Percentiles rank a stretch among this genome's conserved stretches.
Evolutionary conservation across 1,139 yeast species (phyloP).

Genomic region (Saccharomyces uvarum): DNA sequence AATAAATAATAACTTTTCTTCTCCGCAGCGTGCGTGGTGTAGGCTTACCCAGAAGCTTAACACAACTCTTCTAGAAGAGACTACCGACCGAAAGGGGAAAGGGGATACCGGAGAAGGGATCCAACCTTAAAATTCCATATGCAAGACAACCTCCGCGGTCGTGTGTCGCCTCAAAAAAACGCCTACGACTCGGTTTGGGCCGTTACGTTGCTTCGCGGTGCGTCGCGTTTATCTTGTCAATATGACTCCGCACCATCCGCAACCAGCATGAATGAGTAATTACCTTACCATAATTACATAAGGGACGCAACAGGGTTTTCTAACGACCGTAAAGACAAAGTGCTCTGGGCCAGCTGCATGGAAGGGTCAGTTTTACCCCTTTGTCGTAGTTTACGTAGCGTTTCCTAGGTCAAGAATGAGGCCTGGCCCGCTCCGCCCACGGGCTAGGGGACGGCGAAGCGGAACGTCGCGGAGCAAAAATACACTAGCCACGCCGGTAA

Average conservation of each 20-base stretch:
- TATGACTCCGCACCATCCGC: not conserved
- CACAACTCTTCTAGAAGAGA: not conserved
- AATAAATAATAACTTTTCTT: not conserved
- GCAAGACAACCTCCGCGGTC: conserved; percentile 21
- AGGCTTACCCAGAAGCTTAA: not conserved
- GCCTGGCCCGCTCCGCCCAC: not conserved
- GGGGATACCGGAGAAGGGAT: not conserved
- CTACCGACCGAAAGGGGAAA: not conserved
- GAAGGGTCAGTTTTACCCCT: not conserved
- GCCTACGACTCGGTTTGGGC: no score
- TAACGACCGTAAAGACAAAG: conserved; percentile 40
- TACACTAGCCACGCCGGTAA: not conserved
- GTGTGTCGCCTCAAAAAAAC: conserved; percentile 3
- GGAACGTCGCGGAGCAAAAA: not conserved
- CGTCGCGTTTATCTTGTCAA: not conserved
- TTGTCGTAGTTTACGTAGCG: not conserved
- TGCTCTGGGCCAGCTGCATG: conserved; percentile 1
- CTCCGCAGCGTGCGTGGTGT: not conserved
- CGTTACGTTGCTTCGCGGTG: no score
- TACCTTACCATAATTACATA: not conserved
- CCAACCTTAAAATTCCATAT: not conserved
- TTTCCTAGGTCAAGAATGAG: not conserved
- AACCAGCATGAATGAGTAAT: not conserved
- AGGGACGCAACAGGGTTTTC: conserved; percentile 10
- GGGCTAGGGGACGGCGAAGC: not conserved